Evolutionary conservation across 352 stramenopile genomes (phyloP).

Genomic region (Globisporangium sylvaticum): DNA sequence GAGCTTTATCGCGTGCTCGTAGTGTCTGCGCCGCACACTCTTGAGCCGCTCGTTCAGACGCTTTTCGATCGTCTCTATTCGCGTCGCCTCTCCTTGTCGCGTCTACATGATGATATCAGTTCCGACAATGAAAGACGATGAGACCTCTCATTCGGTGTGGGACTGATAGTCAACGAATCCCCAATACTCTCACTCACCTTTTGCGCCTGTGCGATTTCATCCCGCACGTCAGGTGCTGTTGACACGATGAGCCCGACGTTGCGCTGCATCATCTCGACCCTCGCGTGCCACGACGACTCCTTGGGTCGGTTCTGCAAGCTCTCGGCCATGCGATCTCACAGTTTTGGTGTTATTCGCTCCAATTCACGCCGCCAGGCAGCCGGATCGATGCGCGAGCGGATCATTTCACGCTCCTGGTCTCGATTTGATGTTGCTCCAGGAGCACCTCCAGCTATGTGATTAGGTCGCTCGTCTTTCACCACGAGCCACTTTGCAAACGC

Average conservation of each 20-base stretch:
- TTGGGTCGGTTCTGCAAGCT: conserved; percentile 13
- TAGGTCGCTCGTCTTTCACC: conserved; percentile 26
- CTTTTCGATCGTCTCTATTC: conserved; percentile 32
- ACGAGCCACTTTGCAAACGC: conserved; percentile 41
- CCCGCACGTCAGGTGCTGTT: conserved; percentile 8
- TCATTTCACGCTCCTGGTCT: conserved; percentile 28
- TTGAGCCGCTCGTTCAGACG: conserved; percentile 29
- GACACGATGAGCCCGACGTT: conserved; percentile 22
- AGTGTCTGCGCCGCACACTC: conserved; percentile 22
- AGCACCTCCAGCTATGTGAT: not conserved
- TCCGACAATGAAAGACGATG: no score
- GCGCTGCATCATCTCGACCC: conserved; percentile 24
- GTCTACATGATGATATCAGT: conserved; percentile 6
- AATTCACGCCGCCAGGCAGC: conserved; percentile 35
- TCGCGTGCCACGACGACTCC: conserved; percentile 27
- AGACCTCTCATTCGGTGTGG: no score
- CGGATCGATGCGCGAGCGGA: conserved; percentile 36
- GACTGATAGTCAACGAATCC: no score
- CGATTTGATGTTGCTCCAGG: not conserved
- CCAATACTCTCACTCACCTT: no score
- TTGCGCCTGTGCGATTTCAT: conserved; percentile 24
- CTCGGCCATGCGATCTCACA: conserved; percentile 25
- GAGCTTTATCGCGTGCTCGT: conserved; percentile 25
- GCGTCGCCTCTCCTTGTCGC: conserved; percentile 18
- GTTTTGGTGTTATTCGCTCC: conserved; percentile 32